Base-by-base conservation (phyloP, 106 monocot species). In the Triglochin maritima region DNA sequence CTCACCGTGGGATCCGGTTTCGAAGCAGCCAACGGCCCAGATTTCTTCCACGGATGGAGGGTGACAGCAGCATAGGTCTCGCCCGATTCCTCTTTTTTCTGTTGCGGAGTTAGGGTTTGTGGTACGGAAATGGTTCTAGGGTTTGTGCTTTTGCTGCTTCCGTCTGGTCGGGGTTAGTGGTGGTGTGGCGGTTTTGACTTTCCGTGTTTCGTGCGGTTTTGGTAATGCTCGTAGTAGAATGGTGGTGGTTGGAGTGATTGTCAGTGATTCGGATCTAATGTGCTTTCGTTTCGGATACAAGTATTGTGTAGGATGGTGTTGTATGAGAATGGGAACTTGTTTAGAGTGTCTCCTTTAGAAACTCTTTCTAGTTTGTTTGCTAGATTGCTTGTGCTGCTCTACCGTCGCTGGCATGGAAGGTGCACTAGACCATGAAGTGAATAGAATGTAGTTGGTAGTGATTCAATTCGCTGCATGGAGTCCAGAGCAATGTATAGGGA, bases 21-120 rank as follows among this genome's bases (percentile, higher is more conserved):
- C 53, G 3, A 13, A 52, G 50, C 17, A 51, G 51, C 49, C 5
- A 52, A n/a, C 12, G 66, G 51, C 12, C 12, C 29, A 52, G 50
- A 66, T 50, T 53, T 66, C 50, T 4, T 53, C 66, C 41, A 66
- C 66, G 66, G 17, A 66, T 66, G 66, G 66, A 66, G 66, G 66
- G 66, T 66, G 66, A 52, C 8, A 66, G 66, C 50, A 53, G 66
- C 53, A 11, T 53, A 52, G 51, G 66, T 66, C 15, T 50, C 44
- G 17, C 50, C 17, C 7, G 8, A 9, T 66, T 52, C 17, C 10
- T 15, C 16, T 41, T 42, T 5, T 10, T 50, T 50, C 15, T 29
- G 9, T 41, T 59, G 17, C 59, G 15, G 3, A 14, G 15, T 59
- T 59, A 16, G 15, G 59, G 15, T 59, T 59, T 17, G 59, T 59